A percentile compares a stretch with the other conserved stretches of the same genome.
Evolutionary conservation across 345 rosid genomes (phyloP).

Genomic region (Salix exigua): DNA sequence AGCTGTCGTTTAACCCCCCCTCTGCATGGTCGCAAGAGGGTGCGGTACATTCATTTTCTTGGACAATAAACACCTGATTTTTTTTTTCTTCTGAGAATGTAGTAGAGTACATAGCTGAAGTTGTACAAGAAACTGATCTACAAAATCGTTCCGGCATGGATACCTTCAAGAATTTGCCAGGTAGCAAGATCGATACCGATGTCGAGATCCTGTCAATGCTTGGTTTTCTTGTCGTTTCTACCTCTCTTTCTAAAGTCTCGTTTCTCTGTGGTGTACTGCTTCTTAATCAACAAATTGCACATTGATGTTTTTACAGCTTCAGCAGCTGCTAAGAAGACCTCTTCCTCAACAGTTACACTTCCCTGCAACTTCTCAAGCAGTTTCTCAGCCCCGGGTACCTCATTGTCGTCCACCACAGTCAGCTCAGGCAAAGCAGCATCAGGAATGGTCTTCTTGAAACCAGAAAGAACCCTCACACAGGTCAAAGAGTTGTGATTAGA

Average conservation of each 20-base stretch:
- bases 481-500: conserved; percentile 44
- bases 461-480: conserved; percentile 46
- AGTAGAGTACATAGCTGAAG: background rate
- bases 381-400: conserved; percentile 42
- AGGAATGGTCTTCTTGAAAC: conserved; percentile 24
- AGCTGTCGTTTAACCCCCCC: no score
- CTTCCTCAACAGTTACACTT: conserved; percentile 48
- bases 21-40: no score
- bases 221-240: conserved; percentile 68
- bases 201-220: conserved; percentile 24
- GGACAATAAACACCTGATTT: background rate
- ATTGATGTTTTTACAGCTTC: conserved; percentile 74
- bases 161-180: background rate
- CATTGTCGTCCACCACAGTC: conserved; percentile 37
- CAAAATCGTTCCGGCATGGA: background rate
- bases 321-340: conserved; percentile 60
- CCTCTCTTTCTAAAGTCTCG: conserved; percentile 82
- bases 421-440: conserved; percentile 24
- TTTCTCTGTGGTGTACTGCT: conserved; percentile 67
- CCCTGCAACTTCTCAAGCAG: conserved; percentile 20
- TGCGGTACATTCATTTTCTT: background rate
- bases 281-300: conserved; percentile 76
- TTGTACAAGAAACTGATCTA: conserved; percentile 3
- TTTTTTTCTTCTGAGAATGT: no score
- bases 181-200: background rate